Evolutionary conservation across 768 basidiomycete species (phyloP), one percentile per base, ranked within the genome.

Genomic region (Psilocybe tampanensis): DNA sequence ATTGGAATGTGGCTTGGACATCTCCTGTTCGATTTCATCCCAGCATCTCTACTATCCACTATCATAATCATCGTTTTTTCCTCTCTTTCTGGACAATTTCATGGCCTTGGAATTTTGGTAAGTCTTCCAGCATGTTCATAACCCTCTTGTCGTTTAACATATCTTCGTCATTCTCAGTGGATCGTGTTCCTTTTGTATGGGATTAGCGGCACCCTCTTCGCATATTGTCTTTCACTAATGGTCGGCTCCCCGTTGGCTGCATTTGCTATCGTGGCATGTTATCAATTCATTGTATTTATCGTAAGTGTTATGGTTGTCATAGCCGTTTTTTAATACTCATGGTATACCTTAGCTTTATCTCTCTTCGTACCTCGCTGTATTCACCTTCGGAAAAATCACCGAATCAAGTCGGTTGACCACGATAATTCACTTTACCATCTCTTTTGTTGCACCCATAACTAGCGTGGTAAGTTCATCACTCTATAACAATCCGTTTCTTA

Each of bases 1-100:
- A 68, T 84, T 47, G 89, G 87, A 2, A 73, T 92, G 43, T 91
- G 90, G 89, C 73, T 93, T 2, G 91, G 91, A 2, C 91, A 93
- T 70, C 76, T 92, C 15, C 72, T 88, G 65, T 90, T 89, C 69
- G 91, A 93, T 64, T 77, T 82, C 8, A 77, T 88, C 9, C 79
- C 82, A 56, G 79, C 82, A 3, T 61, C 86, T 15, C 69, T 87
- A n/a, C 67, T 83, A 19, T 79, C 90, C 1, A 87, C 87, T 1
- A 72, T 90, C 49, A 82, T 90, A 44, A 75, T 80, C 17, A 80
- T 90, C 42, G 64, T 91, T 7, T 90, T 86, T 61, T 82, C 83
- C 9, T 65, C 73, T 15, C 79, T 68, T 3, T 77, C 85, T 0
- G 73, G 82, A 54, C 85, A 89, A 58, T 91, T 93, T 68, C 77